Base-by-base conservation (phyloP, 768 basidiomycete species). In the Psilocybe sp. region DNA sequence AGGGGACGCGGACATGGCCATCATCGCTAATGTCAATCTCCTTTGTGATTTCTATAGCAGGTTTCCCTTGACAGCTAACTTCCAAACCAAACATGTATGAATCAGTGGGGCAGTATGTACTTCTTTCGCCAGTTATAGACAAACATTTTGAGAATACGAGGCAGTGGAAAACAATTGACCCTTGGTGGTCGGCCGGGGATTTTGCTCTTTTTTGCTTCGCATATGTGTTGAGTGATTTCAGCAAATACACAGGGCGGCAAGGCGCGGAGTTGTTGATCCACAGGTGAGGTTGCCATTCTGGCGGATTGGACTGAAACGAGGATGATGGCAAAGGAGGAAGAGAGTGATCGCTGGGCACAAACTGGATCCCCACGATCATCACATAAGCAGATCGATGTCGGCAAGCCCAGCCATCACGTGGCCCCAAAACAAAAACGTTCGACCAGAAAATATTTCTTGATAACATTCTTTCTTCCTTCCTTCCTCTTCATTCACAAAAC, bases 181-280 rank as follows among this genome's bases (percentile, higher is more conserved):
- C 65, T 56, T 28, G 23, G 5, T 61, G 64, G 7, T 45, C 57
- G 12, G 67, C 68, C 13, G 57, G 19, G 28, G 23, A 28, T 28
- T 28, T 38, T 37, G 54, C 60, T 13, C 54, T 58, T 51, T 76
- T 69, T 39, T 67, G 58, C 40, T 10, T 77, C 68, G 63, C 89
- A 93, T 20, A 70, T 76, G 64, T 80, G 87, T 60, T 92, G 91
- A 8, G 85, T 66, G 40, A 92, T 80, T 69, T 92, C 89, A 12
- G 78, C 74, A 13, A 92, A 28, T 28, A 7, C 23, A 28, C 23
- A 28, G 23, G 70, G 38, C 69, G 75, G 67, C 88, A 92, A 60
- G 64, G 62, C n/a, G 53, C 50, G 37, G 53, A 52, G 3, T 40
- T 44, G n/a, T 44, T 35, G 12, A 55, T 28, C 36, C 18, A 28